phyloP scores from a whole-genome alignment of 306 rosid genomes.

The Arachis stenosperma region DNA sequence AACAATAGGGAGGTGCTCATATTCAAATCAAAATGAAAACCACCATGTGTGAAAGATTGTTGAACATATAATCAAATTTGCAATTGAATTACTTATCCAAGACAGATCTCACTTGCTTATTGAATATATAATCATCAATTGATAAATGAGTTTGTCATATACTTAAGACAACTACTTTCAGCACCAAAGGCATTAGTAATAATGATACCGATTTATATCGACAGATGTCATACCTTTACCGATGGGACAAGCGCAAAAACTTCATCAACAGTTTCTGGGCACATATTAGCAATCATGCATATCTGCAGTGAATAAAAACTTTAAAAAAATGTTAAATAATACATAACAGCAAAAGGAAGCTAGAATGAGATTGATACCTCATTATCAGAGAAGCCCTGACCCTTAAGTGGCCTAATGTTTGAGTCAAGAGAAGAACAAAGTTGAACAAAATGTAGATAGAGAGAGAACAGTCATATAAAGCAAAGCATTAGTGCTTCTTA shows the following conservation, averaged over 20 bases:
- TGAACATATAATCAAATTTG: slow-evolving; percentile 5
- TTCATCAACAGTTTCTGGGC: slow-evolving; percentile 78
- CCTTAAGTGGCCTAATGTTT: slow-evolving; percentile 59
- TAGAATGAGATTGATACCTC: slow-evolving; percentile 64
- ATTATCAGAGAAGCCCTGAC: slow-evolving; percentile 58
- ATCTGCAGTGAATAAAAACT: slow-evolving; percentile 58
- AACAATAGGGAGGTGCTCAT: too few species aligned
- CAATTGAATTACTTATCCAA: slow-evolving; percentile 16
- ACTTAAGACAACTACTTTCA: neutral
- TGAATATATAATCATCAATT: neutral
- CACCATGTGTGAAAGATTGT: slow-evolving; percentile 18
- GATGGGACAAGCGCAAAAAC: slow-evolving; percentile 83
- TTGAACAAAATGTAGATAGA: slow-evolving; percentile 9
- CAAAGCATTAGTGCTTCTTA: slow-evolving; percentile 14
- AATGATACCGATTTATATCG: neutral
- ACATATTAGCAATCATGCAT: slow-evolving; percentile 77
- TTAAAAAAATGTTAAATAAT: slow-evolving; percentile 36
- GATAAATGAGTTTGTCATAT: slow-evolving; percentile 20
- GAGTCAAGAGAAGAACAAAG: slow-evolving; percentile 65
- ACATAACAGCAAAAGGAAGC: slow-evolving; percentile 29
- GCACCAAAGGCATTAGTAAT: neutral
- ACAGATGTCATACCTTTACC: slow-evolving; percentile 63
- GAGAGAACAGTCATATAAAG: neutral
- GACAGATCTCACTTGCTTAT: neutral
- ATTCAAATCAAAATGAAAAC: neutral